Conservation (phyloP, 2,329 filamentous ascomycete genomes). For the Tolypocladium nubicola region DNA sequence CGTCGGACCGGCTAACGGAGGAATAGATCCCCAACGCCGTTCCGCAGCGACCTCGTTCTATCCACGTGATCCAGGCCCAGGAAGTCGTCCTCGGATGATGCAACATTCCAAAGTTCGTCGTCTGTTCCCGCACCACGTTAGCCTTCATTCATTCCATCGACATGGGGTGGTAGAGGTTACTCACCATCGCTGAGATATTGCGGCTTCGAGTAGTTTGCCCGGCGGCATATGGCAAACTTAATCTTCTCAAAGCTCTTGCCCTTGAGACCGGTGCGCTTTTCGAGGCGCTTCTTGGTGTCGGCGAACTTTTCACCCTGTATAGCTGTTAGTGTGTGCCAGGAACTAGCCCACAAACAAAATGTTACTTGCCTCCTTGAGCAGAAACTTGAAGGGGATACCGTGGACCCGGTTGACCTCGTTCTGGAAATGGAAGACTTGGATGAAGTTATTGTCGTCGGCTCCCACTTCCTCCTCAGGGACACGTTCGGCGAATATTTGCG, state of each 20-base stretch:
- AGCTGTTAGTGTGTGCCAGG: constrained; percentile 3
- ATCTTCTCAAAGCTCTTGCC: constrained; percentile 99
- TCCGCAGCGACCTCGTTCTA: constrained; percentile 45
- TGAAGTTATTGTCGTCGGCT: constrained; percentile 44
- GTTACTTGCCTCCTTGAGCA: constrained; percentile 62
- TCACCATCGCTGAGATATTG: constrained; percentile 81
- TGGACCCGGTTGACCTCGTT: constrained; percentile 76
- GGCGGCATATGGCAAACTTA: constrained; percentile 77
- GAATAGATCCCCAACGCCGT: constrained; percentile 54
- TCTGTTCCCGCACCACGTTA: constrained; percentile 26
- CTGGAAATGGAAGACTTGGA: constrained; percentile 87
- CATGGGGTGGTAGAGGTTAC: constrained; percentile 15
- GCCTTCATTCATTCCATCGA: neutral
- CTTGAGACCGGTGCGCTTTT: constrained; percentile 86
- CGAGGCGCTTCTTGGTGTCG: constrained; percentile 89
- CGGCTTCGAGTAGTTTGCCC: constrained; percentile 64
- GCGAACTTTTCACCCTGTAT: constrained; percentile 69
- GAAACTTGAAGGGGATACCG: constrained; percentile 83
- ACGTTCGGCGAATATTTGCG: constrained; percentile 69
- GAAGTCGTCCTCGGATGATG: constrained; percentile 44
- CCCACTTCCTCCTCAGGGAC: constrained; percentile 65
- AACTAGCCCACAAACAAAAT: neutral
- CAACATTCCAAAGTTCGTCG: constrained; percentile 45
- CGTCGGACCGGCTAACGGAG: constrained; percentile 26
- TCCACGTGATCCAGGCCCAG: constrained; percentile 58